Base-by-base conservation (phyloP, 192 early-diverging fungal species). In the Entrophospora sp. region DNA sequence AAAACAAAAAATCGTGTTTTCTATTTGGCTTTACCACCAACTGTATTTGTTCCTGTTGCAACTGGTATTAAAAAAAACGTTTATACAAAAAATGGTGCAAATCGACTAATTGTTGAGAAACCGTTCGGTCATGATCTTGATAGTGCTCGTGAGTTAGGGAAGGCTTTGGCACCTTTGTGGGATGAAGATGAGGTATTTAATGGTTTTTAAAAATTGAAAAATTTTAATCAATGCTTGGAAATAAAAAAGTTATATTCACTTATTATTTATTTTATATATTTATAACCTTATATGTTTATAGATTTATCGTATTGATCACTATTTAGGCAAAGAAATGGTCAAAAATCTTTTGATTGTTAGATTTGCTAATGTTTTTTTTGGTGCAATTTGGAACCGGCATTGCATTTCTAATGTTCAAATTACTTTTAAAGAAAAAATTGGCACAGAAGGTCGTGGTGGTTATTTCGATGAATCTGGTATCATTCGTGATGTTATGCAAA, bases 381-480 rank as follows among this genome's bases (percentile, higher is more conserved):
- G 92, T 27, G 83, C 90, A 7, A 81, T 94, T 57, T 98, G 96
- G 96, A 88, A 94, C 76, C 83, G 87, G 40, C 76, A 82, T 38
- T 82, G 86, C 75, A 94, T 98, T 49, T 75, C 88, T 71, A 96
- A 96, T 56, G 82, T 98, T 5, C 96, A 98, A 77, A 96, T 98
- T 73, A 96, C 93, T 1, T 97, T 98, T 78, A 98, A 98, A 70
- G 96, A 98, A 75, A 86, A 87, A 60, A 88, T 98, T 70, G 96
- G 96, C 46, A 98, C 96, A 0, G 89, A 95, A 75, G 96, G 96
- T 24, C 89, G 96, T 44, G 96, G 96, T 52, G 96, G 96, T 0
- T 98, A 98, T 81, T 96, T 98, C 87, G 93, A 98, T 71, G 93
- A 96, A 78, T 96, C 95, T 81, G 96, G 96, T 25, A 96, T 98